Conservation (phyloP, 73 alveolate species). For the Diophrys sp. region DNA sequence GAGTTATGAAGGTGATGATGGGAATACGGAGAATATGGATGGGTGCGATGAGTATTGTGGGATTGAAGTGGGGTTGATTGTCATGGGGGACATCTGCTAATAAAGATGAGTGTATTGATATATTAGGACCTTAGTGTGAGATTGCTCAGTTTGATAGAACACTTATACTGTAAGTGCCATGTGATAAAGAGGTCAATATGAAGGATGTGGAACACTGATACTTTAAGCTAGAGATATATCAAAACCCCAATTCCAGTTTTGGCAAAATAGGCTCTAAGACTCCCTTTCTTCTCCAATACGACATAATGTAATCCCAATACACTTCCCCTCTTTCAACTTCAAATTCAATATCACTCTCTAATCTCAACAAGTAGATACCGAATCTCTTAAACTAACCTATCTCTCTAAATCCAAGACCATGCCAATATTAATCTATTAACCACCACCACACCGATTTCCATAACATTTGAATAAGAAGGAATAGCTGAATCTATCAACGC, state of each 20-base stretch:
- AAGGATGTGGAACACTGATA: background rate
- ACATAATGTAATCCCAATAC: background rate
- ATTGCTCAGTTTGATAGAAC: background rate
- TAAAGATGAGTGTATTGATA: conserved; percentile 1
- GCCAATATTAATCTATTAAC: background rate
- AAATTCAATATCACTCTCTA: background rate
- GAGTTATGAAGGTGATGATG: conserved; percentile 17
- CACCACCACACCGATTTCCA: background rate
- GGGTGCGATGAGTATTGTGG: conserved; percentile 6
- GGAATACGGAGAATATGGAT: conserved; percentile 10
- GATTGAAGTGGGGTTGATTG: conserved; percentile 7
- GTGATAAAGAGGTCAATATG: background rate
- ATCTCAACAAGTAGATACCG: background rate
- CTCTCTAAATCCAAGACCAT: background rate
- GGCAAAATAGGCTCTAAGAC: background rate
- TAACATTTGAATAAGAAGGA: background rate
- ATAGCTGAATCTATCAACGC: background rate
- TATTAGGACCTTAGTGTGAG: background rate
- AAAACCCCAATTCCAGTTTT: too few species aligned
- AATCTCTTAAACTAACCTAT: background rate
- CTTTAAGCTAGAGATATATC: background rate
- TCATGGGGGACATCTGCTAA: conserved; percentile 1
- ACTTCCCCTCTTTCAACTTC: background rate
- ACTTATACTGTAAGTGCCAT: background rate
- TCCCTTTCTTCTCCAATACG: background rate